A percentile compares a stretch with the other conserved stretches of the same genome.
phyloP scores from a whole-genome alignment of 78 protist species.

The Polysphondylium violaceum region DNA sequence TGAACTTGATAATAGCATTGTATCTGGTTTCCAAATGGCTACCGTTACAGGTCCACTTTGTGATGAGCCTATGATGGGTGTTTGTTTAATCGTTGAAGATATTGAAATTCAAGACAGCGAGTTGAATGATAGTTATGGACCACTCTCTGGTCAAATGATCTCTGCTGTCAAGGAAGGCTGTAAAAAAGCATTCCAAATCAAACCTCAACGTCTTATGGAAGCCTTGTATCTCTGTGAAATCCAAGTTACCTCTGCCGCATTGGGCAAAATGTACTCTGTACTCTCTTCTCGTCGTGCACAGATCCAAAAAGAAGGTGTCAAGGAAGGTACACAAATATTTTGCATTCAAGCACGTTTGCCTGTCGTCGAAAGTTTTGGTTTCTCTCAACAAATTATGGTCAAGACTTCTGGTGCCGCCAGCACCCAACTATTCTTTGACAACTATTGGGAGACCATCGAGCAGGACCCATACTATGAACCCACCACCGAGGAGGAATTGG shows the following conservation, averaged over 20 bases:
- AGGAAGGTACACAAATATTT: slow-evolving; percentile 92
- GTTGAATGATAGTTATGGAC: slow-evolving; percentile 48
- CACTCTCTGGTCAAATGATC: slow-evolving; percentile 91
- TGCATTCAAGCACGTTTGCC: slow-evolving; percentile 91
- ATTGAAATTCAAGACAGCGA: slow-evolving; percentile 35
- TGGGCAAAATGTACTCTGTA: slow-evolving; percentile 96
- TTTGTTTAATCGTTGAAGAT: slow-evolving; percentile 86
- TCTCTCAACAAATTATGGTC: slow-evolving; percentile 88
- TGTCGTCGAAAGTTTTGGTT: slow-evolving; percentile 95
- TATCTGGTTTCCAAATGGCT: slow-evolving; percentile 97
- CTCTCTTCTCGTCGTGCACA: slow-evolving; percentile 88
- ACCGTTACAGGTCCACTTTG: slow-evolving; percentile 95
- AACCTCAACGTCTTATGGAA: slow-evolving; percentile 89
- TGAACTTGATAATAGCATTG: slow-evolving; percentile 81
- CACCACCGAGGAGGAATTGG: slow-evolving; percentile 94
- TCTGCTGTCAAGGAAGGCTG: slow-evolving; percentile 89
- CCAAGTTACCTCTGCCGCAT: slow-evolving; percentile 74
- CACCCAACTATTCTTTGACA: slow-evolving; percentile 91
- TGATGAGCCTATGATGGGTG: slow-evolving; percentile 98
- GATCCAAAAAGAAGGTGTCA: slow-evolving; percentile 89
- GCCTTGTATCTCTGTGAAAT: slow-evolving; percentile 93
- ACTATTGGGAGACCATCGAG: slow-evolving; percentile 85
- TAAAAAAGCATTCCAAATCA: slow-evolving; percentile 68
- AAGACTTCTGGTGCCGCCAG: slow-evolving; percentile 95
- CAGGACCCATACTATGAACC: slow-evolving; percentile 95